phyloP scores from a whole-genome alignment of 768 basidiomycete genomes.

The Naematelia aurantialba region DNA sequence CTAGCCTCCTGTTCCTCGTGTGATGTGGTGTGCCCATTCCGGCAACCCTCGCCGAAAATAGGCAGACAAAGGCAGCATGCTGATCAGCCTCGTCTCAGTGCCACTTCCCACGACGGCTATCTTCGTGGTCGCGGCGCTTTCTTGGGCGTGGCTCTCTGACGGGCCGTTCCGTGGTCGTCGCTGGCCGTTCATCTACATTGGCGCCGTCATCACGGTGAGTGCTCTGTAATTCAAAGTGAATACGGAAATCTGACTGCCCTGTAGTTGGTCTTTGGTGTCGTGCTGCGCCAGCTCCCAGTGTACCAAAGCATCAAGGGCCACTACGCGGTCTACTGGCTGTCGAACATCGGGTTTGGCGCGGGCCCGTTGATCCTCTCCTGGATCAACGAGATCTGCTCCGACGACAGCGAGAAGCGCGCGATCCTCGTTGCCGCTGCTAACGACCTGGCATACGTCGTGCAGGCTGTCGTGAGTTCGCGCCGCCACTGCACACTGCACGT shows the following conservation, averaged over 20 bases:
- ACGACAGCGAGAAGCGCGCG: constrained; percentile 35
- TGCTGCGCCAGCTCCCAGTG: constrained; percentile 13
- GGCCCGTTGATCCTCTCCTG: constrained; percentile 35
- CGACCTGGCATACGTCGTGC: constrained; percentile 39
- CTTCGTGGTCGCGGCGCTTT: constrained; percentile 22
- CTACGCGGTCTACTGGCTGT: constrained; percentile 29
- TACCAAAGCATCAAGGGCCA: constrained; percentile 25
- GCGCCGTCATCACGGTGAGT: constrained; percentile 23
- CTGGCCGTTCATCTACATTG: constrained; percentile 34
- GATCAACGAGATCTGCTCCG: constrained; percentile 34
- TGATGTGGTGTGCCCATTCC: too few species aligned
- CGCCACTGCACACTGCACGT: neutral
- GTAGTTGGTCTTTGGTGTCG: constrained; percentile 20
- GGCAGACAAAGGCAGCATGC: constrained; percentile 1
- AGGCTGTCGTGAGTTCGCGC: constrained; percentile 32
- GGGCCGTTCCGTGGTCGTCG: constrained; percentile 29
- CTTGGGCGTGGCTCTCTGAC: constrained; percentile 34
- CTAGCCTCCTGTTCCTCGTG: too few species aligned
- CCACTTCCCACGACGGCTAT: constrained; percentile 26
- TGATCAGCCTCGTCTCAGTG: constrained; percentile 11
- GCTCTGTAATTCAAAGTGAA: neutral
- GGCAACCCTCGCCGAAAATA: neutral
- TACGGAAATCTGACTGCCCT: neutral
- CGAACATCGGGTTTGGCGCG: constrained; percentile 11
- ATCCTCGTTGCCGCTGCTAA: constrained; percentile 36